A percentile compares a stretch with the other conserved stretches of the same genome.
Evolutionary conservation across 257 asterid species (phyloP).

Genomic region (Voacanga thouarsii): DNA sequence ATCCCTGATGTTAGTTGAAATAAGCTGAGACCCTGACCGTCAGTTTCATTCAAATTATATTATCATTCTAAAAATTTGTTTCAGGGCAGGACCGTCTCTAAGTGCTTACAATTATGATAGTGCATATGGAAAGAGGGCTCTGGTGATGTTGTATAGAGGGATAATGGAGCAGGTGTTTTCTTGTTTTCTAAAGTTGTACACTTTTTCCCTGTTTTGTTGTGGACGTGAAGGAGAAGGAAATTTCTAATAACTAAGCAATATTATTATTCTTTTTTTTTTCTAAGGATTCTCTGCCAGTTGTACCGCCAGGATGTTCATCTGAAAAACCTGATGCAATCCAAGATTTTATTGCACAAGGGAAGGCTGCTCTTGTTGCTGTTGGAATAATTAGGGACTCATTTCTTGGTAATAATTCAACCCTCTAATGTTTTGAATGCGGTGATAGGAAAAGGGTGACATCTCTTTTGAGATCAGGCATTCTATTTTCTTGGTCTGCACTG

Average conservation of each 20-base stretch:
- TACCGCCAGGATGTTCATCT: conserved; percentile 83
- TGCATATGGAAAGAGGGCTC: conserved; percentile 83
- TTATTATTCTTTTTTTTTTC: neutral
- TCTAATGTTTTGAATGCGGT: too few relatives aligned
- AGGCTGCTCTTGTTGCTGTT: conserved; percentile 89
- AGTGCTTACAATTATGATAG: conserved; percentile 96
- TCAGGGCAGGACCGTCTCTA: conserved; percentile 97
- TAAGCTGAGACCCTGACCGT: neutral
- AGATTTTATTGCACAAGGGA: conserved; percentile 71
- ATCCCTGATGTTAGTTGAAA: neutral
- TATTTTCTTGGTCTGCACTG: neutral
- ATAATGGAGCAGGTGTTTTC: conserved; percentile 73
- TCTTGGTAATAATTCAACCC: conserved; percentile 48
- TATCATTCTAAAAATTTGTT: conserved; percentile 21
- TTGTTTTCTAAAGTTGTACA: conserved; percentile 18
- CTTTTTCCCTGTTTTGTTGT: conserved; percentile 3
- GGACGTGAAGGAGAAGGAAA: conserved; percentile 7
- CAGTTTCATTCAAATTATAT: neutral
- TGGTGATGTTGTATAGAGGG: conserved; percentile 72
- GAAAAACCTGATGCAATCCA: conserved; percentile 63
- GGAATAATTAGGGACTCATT: conserved; percentile 81
- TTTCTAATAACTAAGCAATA: conserved; percentile 1
- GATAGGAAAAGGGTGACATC: neutral
- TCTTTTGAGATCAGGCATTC: neutral
- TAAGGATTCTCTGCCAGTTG: conserved; percentile 71